Percentiles rank a stretch among this genome's conserved stretches.
These are phyloP conservation scores for Jamesozyma hellenica DNA, from an alignment of 805 yeast species.

Conservation along the genomic window DNA sequence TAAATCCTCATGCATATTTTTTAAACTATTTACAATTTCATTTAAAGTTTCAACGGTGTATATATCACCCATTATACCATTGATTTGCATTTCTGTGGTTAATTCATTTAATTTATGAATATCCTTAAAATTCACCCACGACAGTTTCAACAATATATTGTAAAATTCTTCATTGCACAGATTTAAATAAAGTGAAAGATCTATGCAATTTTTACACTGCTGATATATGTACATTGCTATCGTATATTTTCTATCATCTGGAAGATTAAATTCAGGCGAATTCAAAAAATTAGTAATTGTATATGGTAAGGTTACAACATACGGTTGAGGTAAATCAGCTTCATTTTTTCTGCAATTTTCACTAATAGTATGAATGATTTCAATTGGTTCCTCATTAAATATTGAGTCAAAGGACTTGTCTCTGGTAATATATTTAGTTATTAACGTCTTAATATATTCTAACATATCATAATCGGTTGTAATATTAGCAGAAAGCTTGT, in stretches of 20 bases:
- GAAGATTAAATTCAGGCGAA: background rate
- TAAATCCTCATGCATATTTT: slow-evolving; percentile 19
- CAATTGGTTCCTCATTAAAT: slow-evolving; percentile 6
- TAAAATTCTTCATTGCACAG: slow-evolving; percentile 26
- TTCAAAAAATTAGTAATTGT: slow-evolving; percentile 15
- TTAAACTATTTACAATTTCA: slow-evolving; percentile 12
- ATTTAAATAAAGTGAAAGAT: slow-evolving; percentile 22
- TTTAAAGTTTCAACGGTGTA: slow-evolving; percentile 21
- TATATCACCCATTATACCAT: slow-evolving; percentile 26
- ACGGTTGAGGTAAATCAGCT: slow-evolving; percentile 21
- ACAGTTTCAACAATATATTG: slow-evolving; percentile 19
- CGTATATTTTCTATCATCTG: slow-evolving; percentile 17
- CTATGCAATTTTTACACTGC: slow-evolving; percentile 19
- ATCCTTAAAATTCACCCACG: slow-evolving; percentile 25
- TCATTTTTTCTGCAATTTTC: slow-evolving; percentile 5
- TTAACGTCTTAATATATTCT: slow-evolving; percentile 7
- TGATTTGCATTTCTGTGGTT: slow-evolving; percentile 24
- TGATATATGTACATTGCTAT: slow-evolving; percentile 21
- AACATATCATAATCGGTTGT: slow-evolving; percentile 22
- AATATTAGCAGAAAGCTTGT: slow-evolving; percentile 5
- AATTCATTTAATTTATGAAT: slow-evolving; percentile 13
- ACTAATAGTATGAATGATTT: slow-evolving; percentile 13
- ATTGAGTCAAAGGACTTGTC: slow-evolving; percentile 8
- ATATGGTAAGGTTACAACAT: slow-evolving; percentile 20
- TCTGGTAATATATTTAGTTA: slow-evolving; percentile 9